Evolutionary conservation across 805 yeast species (phyloP).

Genomic region (Nakazawaea siamensis): DNA sequence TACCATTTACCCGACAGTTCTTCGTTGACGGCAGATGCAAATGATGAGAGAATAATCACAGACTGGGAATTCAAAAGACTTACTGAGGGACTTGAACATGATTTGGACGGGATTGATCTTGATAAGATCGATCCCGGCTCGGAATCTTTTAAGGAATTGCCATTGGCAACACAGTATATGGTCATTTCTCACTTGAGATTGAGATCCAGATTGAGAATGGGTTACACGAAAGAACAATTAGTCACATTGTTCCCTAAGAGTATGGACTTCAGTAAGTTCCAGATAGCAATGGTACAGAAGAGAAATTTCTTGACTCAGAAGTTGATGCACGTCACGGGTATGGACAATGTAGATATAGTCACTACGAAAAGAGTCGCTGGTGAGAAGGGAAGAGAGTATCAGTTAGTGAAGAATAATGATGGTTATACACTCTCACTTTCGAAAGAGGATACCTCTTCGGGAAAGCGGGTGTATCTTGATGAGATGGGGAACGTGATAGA

Average conservation of each 20-base stretch:
- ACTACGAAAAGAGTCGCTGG: conserved; percentile 66
- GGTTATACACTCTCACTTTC: conserved; percentile 77
- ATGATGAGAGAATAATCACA: conserved; percentile 69
- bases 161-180: conserved; percentile 82
- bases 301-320: conserved; percentile 86
- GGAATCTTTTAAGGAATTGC: conserved; percentile 64
- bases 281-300: conserved; percentile 85
- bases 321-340: conserved; percentile 75
- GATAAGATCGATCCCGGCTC: conserved; percentile 81
- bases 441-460: conserved; percentile 28
- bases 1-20: conserved; percentile 74
- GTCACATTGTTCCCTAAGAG: conserved; percentile 75
- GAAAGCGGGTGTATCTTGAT: conserved; percentile 45
- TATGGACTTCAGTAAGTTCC: conserved; percentile 87
- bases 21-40: conserved; percentile 36
- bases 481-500: conserved; percentile 13
- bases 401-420: conserved; percentile 63
- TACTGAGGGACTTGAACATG: conserved; percentile 46
- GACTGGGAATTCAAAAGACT: conserved; percentile 63
- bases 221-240: conserved; percentile 84
- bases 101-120: conserved; percentile 61
- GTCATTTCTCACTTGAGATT: conserved; percentile 74
- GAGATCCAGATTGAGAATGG: conserved; percentile 88
- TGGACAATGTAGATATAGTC: conserved; percentile 42
- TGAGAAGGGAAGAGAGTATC: conserved; percentile 69